Conservation (phyloP, 2,329 filamentous ascomycete species). For the Leptographium flavum region DNA sequence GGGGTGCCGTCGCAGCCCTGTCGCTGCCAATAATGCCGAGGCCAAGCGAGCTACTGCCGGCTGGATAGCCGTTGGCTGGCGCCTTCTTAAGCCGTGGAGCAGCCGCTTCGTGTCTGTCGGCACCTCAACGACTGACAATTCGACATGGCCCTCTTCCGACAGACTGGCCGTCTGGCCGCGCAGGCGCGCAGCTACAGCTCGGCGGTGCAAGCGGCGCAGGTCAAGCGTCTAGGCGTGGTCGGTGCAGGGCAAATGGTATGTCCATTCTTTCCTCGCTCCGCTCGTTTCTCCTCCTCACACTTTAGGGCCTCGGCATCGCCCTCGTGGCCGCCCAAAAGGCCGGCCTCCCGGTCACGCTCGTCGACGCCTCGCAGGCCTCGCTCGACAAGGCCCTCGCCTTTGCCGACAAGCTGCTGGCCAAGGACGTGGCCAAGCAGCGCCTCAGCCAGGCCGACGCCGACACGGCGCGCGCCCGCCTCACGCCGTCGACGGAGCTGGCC, state of each 20-base stretch:
- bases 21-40: not conserved
- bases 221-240: constrained; percentile 81
- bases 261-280: constrained; percentile 7
- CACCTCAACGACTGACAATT: constrained; percentile 1
- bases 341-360: constrained; percentile 66
- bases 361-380: constrained; percentile 73
- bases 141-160: constrained; percentile 1
- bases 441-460: constrained; percentile 73
- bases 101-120: not conserved
- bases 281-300: not conserved
- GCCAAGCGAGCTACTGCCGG: not conserved
- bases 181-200: constrained; percentile 54
- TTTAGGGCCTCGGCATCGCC: constrained; percentile 83
- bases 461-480: constrained; percentile 54
- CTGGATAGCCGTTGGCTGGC: not conserved
- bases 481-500: constrained; percentile 57
- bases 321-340: constrained; percentile 82
- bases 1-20: too few relatives aligned
- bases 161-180: constrained; percentile 18
- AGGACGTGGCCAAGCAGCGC: constrained; percentile 78
- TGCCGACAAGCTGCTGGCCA: constrained; percentile 85
- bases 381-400: constrained; percentile 84
- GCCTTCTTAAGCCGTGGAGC: not conserved
- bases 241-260: constrained; percentile 89
- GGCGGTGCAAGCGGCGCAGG: constrained; percentile 47